These are phyloP conservation scores for Acanthochlamys bracteata DNA, from an alignment of 106 monocot genomes.

Conservation along the genomic window DNA sequence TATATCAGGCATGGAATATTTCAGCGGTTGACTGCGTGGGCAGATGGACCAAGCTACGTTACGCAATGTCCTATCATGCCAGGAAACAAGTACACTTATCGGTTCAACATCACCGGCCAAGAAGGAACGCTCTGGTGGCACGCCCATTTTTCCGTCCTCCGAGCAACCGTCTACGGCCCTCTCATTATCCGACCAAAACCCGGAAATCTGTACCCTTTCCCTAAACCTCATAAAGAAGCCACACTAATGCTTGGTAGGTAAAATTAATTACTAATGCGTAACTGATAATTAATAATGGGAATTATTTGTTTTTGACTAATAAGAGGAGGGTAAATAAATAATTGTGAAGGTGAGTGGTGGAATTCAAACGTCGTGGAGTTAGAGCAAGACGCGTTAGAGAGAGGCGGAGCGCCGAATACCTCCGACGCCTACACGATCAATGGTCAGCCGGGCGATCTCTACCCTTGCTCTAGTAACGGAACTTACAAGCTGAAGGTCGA, in stretches of 20 bases:
- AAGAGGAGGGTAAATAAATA: too few relatives aligned
- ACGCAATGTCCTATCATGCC: slow-evolving; percentile 76
- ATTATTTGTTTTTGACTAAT: too few relatives aligned
- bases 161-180: slow-evolving; percentile 65
- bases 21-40: slow-evolving; percentile 48
- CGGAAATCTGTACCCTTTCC: slow-evolving; percentile 44
- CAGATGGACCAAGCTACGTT: slow-evolving; percentile 57
- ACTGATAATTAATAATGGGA: too few relatives aligned
- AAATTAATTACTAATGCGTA: not conserved
- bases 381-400: slow-evolving; percentile 18
- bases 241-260: slow-evolving; percentile 39
- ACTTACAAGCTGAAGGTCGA: slow-evolving; percentile 36
- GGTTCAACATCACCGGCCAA: slow-evolving; percentile 46
- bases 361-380: slow-evolving; percentile 45
- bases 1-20: slow-evolving; percentile 66
- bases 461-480: slow-evolving; percentile 42
- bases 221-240: slow-evolving; percentile 44
- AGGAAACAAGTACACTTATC: slow-evolving; percentile 54
- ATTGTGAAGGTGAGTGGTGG: slow-evolving; percentile 45
- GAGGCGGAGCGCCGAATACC: slow-evolving; percentile 13
- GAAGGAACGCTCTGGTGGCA: slow-evolving; percentile 94
- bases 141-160: slow-evolving; percentile 53
- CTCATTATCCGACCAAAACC: slow-evolving; percentile 43
- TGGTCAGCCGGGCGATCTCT: slow-evolving; percentile 53
- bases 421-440: slow-evolving; percentile 88